phyloP scores from a whole-genome alignment of 345 rosid species.

The Rubroshorea leprosula region DNA sequence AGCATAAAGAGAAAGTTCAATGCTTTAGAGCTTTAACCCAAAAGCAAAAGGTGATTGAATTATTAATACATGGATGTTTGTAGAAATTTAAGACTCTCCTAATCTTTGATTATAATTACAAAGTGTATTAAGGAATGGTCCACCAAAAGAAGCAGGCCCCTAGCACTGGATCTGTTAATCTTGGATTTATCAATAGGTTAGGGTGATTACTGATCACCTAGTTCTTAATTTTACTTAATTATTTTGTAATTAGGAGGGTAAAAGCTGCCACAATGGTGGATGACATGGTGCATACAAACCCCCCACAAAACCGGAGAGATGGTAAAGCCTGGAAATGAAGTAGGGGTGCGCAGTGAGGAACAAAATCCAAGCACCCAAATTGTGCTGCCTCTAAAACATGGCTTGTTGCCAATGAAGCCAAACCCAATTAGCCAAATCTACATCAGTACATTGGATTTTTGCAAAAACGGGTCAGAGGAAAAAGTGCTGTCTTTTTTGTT shows the following conservation, averaged over 20 bases:
- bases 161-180: constrained; percentile 3
- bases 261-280: constrained; percentile 18
- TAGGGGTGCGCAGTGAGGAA: neutral
- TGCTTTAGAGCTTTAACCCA: constrained; percentile 21
- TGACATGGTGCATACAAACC: constrained; percentile 14
- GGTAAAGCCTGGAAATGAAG: neutral
- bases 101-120: neutral
- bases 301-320: neutral
- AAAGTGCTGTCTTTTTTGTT: neutral
- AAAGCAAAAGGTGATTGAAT: neutral
- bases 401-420: constrained; percentile 9
- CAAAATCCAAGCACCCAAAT: constrained; percentile 16
- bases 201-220: constrained; percentile 8
- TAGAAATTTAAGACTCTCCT: constrained; percentile 10
- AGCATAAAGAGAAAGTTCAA: constrained; percentile 9
- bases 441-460: constrained; percentile 4
- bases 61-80: neutral
- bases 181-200: constrained; percentile 12
- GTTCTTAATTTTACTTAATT: constrained; percentile 3
- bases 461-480: neutral
- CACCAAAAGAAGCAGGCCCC: constrained; percentile 15
- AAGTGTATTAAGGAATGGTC: constrained; percentile 5
- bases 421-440: neutral
- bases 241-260: constrained; percentile 6
- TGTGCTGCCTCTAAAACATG: constrained; percentile 1